Percentiles rank a stretch among this genome's conserved stretches.
Conservation (phyloP, 371 early-diverging fungal genomes). For the Smittium mucronatum region DNA sequence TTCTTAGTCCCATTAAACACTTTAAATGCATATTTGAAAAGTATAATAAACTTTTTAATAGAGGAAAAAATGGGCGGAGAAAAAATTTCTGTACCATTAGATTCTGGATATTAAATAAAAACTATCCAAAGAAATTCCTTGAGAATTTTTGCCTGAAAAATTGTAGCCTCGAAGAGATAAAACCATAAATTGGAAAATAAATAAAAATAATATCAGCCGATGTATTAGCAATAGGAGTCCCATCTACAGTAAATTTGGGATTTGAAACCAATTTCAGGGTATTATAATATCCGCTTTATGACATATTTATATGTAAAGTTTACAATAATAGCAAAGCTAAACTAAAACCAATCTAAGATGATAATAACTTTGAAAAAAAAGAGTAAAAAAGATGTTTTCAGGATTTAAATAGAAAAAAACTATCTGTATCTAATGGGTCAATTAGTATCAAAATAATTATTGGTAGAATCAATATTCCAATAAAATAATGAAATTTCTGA, state of each 20-base stretch:
- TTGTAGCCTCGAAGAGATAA: background rate
- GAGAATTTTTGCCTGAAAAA: background rate
- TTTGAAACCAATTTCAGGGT: background rate
- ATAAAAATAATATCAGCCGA: background rate
- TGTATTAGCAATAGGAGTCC: background rate
- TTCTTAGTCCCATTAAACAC: background rate
- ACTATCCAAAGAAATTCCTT: background rate
- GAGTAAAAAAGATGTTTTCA: background rate
- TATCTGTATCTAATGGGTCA: background rate
- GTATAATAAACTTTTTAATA: background rate
- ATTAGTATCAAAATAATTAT: background rate
- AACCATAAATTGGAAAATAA: background rate
- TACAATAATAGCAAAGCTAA: background rate
- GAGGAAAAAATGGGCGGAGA: background rate
- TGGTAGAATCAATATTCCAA: background rate
- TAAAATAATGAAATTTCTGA: background rate
- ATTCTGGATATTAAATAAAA: background rate
- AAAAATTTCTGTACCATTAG: background rate
- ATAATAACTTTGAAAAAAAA: background rate
- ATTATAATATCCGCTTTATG: background rate
- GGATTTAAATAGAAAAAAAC: background rate
- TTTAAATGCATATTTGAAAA: background rate
- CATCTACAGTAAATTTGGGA: background rate
- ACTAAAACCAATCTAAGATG: background rate
- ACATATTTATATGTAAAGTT: background rate